Conservation (phyloP, 352 stramenopile species). For the Detonula confervacea region DNA sequence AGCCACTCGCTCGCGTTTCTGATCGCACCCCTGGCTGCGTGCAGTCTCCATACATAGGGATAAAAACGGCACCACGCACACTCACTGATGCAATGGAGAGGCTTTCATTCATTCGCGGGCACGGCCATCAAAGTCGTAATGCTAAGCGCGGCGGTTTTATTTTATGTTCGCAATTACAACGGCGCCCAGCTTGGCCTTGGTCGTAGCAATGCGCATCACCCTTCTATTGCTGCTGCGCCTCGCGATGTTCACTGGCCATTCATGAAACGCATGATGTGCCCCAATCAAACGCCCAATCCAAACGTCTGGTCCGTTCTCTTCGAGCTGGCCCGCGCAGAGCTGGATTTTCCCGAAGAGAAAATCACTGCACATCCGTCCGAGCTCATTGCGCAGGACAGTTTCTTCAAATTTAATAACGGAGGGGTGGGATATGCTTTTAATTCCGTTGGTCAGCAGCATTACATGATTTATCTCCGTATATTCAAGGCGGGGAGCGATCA, state of each 20-base stretch:
- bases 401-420: not conserved
- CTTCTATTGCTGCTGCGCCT: too few species aligned
- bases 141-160: too few species aligned
- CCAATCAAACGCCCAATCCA: constrained; percentile 11
- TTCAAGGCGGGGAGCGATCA: not conserved
- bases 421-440: not conserved
- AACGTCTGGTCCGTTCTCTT: constrained; percentile 5
- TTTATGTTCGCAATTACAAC: too few species aligned
- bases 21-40: too few species aligned
- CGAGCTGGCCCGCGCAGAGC: constrained; percentile 8
- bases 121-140: too few species aligned
- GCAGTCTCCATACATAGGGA: too few species aligned
- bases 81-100: too few species aligned
- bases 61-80: too few species aligned
- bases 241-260: not conserved
- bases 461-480: not conserved
- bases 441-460: not conserved
- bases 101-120: too few species aligned
- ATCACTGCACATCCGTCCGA: not conserved
- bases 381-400: not conserved
- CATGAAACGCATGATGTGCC: constrained; percentile 16
- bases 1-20: too few species aligned
- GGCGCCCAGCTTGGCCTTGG: too few species aligned
- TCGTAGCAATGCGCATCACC: too few species aligned
- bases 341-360: not conserved